Evolutionary conservation across 164 flowering plant species (phyloP).

Genomic region (Stephania yunnanensis): DNA sequence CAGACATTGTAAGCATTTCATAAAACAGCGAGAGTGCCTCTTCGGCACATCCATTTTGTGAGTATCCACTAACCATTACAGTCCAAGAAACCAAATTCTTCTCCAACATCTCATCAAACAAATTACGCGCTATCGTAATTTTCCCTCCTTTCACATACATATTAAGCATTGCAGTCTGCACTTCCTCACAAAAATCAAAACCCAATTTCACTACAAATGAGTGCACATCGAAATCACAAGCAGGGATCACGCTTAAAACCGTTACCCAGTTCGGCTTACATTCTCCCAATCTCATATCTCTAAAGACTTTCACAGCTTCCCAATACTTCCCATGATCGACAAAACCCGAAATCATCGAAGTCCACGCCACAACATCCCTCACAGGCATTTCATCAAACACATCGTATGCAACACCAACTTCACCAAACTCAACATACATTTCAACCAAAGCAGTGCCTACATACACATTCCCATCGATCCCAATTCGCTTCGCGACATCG

Average conservation of each 20-base stretch:
- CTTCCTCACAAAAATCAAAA: slow-evolving; percentile 16
- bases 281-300: slow-evolving; percentile 23
- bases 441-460: slow-evolving; percentile 24
- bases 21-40: slow-evolving; percentile 22
- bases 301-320: slow-evolving; percentile 15
- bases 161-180: slow-evolving; percentile 24
- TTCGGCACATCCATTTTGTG: slow-evolving; percentile 16
- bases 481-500: slow-evolving; percentile 11
- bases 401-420: slow-evolving; percentile 13
- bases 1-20: slow-evolving; percentile 17
- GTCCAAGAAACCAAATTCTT: slow-evolving; percentile 25
- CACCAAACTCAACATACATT: slow-evolving; percentile 20
- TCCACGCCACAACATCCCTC: slow-evolving; percentile 31
- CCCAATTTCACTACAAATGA: slow-evolving; percentile 21
- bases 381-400: slow-evolving; percentile 27
- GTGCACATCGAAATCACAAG: slow-evolving; percentile 18
- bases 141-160: slow-evolving; percentile 27
- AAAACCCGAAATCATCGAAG: slow-evolving; percentile 27
- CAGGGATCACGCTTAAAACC: slow-evolving; percentile 19
- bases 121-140: not conserved
- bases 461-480: slow-evolving; percentile 18
- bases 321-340: slow-evolving; percentile 9
- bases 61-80: slow-evolving; percentile 23
- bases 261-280: slow-evolving; percentile 23
- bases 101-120: slow-evolving; percentile 17